A percentile compares a stretch with the other conserved stretches of the same genome.
These are phyloP conservation scores for Fraxinus platypoda DNA, from an alignment of 305 asterid species.

Conservation along the genomic window DNA sequence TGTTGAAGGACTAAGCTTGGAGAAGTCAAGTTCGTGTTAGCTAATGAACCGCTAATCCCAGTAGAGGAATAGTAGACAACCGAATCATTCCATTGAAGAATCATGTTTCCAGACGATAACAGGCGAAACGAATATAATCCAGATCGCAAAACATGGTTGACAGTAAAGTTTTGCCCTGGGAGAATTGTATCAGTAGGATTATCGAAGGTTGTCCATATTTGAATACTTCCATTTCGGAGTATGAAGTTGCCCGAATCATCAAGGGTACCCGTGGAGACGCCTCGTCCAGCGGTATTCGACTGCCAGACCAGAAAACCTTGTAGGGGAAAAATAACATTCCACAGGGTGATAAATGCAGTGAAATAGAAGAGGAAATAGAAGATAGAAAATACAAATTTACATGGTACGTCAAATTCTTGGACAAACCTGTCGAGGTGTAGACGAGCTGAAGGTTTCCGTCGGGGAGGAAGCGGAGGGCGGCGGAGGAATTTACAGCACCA, in stretches of 20 bases:
- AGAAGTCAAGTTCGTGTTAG: too few relatives aligned
- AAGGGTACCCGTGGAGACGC: conserved; percentile 50
- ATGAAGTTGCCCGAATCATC: conserved; percentile 62
- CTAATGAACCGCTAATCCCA: conserved; percentile 32
- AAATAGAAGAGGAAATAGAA: background rate
- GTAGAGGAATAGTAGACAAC: conserved; percentile 41
- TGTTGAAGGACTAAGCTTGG: too few relatives aligned
- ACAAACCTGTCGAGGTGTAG: conserved; percentile 24
- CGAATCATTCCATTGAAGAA: conserved; percentile 53
- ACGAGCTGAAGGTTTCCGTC: conserved; percentile 68
- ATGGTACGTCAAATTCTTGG: background rate
- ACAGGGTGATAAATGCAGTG: background rate
- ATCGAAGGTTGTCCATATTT: conserved; percentile 65
- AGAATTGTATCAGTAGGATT: conserved; percentile 70
- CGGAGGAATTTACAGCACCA: conserved; percentile 54
- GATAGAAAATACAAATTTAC: background rate
- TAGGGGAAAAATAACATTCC: background rate
- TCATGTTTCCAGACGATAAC: conserved; percentile 34
- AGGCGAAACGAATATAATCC: conserved; percentile 58
- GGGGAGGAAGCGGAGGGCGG: conserved; percentile 48
- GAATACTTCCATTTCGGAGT: conserved; percentile 40
- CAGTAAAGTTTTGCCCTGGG: conserved; percentile 58
- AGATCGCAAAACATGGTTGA: conserved; percentile 34
- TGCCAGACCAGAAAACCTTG: conserved; percentile 46
- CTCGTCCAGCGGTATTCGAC: conserved; percentile 53